Base-by-base conservation (phyloP, 495 filamentous ascomycete species). In the Mytilinidion resinicola region DNA sequence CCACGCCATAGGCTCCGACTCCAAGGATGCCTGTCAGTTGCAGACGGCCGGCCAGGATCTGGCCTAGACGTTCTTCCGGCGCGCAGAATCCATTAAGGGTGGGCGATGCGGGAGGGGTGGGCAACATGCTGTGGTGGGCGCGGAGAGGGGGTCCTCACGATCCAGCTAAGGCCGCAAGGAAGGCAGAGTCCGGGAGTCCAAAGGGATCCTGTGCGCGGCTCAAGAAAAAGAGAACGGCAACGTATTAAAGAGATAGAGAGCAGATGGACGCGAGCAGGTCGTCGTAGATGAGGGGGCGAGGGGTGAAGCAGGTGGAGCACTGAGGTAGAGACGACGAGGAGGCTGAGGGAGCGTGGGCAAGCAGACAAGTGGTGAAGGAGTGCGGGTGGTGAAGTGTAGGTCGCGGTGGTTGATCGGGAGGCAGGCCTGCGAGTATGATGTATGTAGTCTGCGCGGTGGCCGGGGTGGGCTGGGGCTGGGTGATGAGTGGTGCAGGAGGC, bases 1-100 rank as follows among this genome's bases (percentile, higher is more conserved):
- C 95, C 25, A 96, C 91, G 44, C 93, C 93, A 75, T 98, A 98
- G 55, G 93, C 93, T 55, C 93, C 93, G 47, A 93, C 86, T 51
- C 93, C 93, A 57, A 97, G 81, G 67, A 97, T 89, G 58, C 83
- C 78, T 51, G 85, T 89, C 59, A 96, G 80, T 73, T 90, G 86
- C 59, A 96, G 78, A 67, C 89, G 84, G 72, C 85, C 82, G 69
- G 87, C 91, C 61, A 96, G 76, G 61, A 95, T 78, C 56, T 86
- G 81, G 73, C 91, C 91, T 78, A 96, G 73, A 64, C 91, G 86
- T 69, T 93, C 88, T 79, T 96, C 89, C 43, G 91, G 89, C 44
- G 77, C 70, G 73, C 75, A 78, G 52, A 75, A 76, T 63, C 75
- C 78, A 69, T 74, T 66, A 42, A 76, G 64, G 50, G 77, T 75